Conservation (phyloP, 2,329 filamentous ascomycete species). For the Diaporthe citri region DNA sequence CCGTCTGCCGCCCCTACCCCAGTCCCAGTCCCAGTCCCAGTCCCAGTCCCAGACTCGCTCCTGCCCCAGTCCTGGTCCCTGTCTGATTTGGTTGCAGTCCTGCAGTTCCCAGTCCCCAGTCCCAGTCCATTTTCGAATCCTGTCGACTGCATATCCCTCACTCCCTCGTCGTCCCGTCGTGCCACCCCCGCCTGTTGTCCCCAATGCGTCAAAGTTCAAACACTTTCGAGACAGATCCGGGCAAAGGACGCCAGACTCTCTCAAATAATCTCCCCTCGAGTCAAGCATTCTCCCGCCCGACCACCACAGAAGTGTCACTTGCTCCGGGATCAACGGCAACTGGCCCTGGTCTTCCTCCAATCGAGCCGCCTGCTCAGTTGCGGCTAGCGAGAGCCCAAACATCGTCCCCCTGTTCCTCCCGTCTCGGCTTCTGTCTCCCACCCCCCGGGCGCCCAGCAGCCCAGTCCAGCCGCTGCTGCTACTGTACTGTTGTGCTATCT, state of each 20-base stretch:
- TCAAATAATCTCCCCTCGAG: conserved; percentile 33
- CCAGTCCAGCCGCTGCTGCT: conserved; percentile 17
- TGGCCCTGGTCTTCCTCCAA: conserved; percentile 2
- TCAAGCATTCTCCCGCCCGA: conserved; percentile 21
- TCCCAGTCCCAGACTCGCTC: not conserved
- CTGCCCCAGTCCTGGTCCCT: conserved; percentile 18
- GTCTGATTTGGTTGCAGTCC: conserved; percentile 12
- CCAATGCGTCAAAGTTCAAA: conserved; percentile 45
- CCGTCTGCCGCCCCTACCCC: conserved; percentile 3
- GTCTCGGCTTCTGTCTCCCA: conserved; percentile 24
- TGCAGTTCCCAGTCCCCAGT: conserved; percentile 15
- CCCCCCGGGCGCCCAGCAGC: conserved; percentile 4
- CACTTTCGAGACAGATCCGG: conserved; percentile 46
- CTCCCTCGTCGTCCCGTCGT: conserved; percentile 21
- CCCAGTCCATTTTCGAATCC: conserved; percentile 21
- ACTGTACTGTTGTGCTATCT: conserved; percentile 25
- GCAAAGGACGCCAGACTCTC: conserved; percentile 24
- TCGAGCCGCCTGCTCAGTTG: conserved; percentile 12
- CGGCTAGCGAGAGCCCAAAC: conserved; percentile 26
- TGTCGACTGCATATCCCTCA: conserved; percentile 34
- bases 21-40: not conserved
- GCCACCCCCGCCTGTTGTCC: conserved; percentile 31
- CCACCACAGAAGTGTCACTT: conserved; percentile 30
- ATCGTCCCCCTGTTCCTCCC: conserved; percentile 31
- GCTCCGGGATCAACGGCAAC: conserved; percentile 20